These are phyloP conservation scores for Nannochloropsis gaditana DNA, from an alignment of 108 stramenopile species.

Conservation along the genomic window DNA sequence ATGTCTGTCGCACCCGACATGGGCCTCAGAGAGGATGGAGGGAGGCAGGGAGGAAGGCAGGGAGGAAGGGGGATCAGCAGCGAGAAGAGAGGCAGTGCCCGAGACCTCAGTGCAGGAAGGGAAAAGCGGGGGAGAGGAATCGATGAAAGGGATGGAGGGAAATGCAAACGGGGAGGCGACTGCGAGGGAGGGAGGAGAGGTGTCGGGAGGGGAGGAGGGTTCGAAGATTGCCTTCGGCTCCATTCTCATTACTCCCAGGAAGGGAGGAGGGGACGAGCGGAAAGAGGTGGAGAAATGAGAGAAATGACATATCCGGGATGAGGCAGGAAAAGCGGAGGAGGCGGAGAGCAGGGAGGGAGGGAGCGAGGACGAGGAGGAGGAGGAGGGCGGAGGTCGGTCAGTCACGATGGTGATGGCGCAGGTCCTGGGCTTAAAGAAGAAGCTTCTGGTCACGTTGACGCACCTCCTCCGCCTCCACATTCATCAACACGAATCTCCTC, in stretches of 20 bases:
- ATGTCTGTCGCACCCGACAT: too few relatives aligned
- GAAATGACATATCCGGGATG: too few relatives aligned
- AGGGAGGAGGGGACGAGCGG: background rate
- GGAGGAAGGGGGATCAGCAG: background rate
- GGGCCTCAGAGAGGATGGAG: background rate
- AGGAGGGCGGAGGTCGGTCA: background rate
- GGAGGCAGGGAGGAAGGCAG: background rate
- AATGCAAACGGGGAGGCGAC: background rate
- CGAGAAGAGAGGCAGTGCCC: background rate
- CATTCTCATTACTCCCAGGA: background rate
- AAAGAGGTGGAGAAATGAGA: background rate
- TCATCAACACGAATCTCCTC: background rate
- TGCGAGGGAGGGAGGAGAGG: background rate
- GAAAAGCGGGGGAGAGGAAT: background rate
- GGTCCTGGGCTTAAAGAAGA: too few relatives aligned
- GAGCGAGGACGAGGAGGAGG: background rate
- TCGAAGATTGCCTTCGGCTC: background rate
- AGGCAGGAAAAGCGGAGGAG: background rate
- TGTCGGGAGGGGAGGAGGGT: background rate
- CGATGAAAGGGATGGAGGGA: background rate
- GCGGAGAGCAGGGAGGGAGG: background rate
- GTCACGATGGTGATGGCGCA: background rate
- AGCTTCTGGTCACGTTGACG: too few relatives aligned
- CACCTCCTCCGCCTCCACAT: background rate
- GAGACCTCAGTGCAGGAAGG: background rate